phyloP scores from a whole-genome alignment of 345 rosid genomes.

The Salix arbutifolia region DNA sequence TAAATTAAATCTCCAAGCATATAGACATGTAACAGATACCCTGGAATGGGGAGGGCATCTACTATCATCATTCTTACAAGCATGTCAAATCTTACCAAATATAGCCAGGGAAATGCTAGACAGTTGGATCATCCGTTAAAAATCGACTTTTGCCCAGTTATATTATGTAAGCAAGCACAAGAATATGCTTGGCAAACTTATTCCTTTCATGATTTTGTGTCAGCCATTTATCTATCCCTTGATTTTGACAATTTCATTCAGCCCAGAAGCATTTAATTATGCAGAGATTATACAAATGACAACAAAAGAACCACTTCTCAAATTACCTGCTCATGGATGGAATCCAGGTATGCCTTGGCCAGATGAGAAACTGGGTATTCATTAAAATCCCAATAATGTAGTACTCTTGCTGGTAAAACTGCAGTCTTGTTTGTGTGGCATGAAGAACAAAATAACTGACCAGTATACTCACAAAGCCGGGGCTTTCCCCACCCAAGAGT shows the following conservation, averaged over 20 bases:
- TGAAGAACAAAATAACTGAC: slow-evolving; percentile 81
- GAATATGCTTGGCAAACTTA: background rate
- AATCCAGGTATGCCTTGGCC: slow-evolving; percentile 90
- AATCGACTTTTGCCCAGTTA: background rate
- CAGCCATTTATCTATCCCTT: background rate
- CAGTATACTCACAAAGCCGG: slow-evolving; percentile 82
- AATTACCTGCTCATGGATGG: slow-evolving; percentile 84
- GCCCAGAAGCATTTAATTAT: background rate
- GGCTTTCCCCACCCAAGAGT: slow-evolving; percentile 94
- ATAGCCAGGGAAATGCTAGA: background rate
- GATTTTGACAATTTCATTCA: background rate
- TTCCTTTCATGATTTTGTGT: background rate
- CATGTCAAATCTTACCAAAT: background rate
- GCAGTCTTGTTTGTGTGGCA: slow-evolving; percentile 86
- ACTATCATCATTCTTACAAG: background rate
- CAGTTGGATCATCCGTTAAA: background rate
- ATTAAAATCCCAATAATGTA: slow-evolving; percentile 91
- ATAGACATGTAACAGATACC: slow-evolving; percentile 8
- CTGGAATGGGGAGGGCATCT: background rate
- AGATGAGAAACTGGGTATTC: slow-evolving; percentile 75
- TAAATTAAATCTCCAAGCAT: background rate
- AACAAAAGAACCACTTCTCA: background rate
- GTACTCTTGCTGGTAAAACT: slow-evolving; percentile 81
- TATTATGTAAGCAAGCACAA: background rate
- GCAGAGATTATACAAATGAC: background rate